A percentile compares a stretch with the other conserved stretches of the same genome.
Evolutionary conservation across 2,329 filamentous ascomycete species (phyloP).

Genomic region (Hypomyces rosellus): DNA sequence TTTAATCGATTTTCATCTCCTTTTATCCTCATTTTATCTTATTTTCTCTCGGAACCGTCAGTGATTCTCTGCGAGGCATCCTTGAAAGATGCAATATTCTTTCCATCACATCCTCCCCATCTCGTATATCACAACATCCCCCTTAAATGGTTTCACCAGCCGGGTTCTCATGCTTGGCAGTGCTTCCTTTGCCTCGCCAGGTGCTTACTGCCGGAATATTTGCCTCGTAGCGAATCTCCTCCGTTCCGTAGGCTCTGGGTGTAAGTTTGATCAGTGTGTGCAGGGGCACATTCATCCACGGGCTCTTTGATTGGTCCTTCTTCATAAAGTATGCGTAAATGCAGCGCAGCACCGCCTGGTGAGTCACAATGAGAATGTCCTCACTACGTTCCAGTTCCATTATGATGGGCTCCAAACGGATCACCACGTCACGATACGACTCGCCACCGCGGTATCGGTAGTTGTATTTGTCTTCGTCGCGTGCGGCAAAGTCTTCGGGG

Average conservation of each 20-base stretch:
- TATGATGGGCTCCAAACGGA: slow-evolving; percentile 96
- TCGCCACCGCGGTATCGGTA: slow-evolving; percentile 97
- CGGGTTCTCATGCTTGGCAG: slow-evolving; percentile 76
- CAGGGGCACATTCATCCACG: slow-evolving; percentile 97
- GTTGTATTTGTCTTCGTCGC: slow-evolving; percentile 99
- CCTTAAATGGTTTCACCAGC: slow-evolving; percentile 29
- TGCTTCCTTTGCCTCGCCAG: slow-evolving; percentile 89
- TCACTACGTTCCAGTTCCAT: slow-evolving; percentile 97
- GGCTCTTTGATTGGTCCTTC: slow-evolving; percentile 82
- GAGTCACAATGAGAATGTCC: slow-evolving; percentile 96
- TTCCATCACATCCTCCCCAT: no score
- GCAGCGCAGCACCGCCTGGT: slow-evolving; percentile 92
- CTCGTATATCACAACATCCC: not conserved
- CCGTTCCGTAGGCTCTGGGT: slow-evolving; percentile 86
- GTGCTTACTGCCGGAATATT: slow-evolving; percentile 95
- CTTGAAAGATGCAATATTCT: no score
- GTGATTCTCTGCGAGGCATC: no score
- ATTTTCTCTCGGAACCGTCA: no score
- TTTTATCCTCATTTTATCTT: no score
- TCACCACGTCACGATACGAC: slow-evolving; percentile 93
- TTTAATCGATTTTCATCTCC: no score
- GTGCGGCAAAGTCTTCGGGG: slow-evolving; percentile 89
- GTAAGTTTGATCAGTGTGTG: slow-evolving; percentile 97
- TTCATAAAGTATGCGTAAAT: slow-evolving; percentile 99
- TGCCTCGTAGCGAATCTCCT: slow-evolving; percentile 80